Percentiles rank a stretch among this genome's conserved stretches.
Conservation (phyloP, 768 basidiomycete species). For the Hirschioporus abietinus region DNA sequence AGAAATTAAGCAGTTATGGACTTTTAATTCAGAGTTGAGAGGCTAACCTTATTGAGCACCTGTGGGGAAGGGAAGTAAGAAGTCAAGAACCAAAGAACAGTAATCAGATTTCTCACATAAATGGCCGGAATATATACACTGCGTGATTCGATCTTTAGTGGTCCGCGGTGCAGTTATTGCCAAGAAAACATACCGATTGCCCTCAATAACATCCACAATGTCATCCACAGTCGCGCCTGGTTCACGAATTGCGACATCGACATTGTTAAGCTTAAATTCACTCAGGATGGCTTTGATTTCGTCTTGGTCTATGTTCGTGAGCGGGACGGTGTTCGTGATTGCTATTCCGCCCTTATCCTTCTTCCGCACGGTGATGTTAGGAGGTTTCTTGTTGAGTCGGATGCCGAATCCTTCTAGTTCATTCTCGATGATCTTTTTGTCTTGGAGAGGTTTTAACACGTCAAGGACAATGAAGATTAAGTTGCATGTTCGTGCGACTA, state of each 20-base stretch:
- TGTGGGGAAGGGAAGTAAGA: slow-evolving; percentile 23
- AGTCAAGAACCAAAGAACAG: not conserved
- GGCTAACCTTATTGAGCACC: slow-evolving; percentile 76
- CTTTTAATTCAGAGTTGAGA: not conserved
- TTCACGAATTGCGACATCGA: slow-evolving; percentile 89
- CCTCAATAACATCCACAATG: slow-evolving; percentile 95
- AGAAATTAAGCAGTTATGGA: slow-evolving; percentile 9
- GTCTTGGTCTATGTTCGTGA: slow-evolving; percentile 92
- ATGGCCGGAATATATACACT: slow-evolving; percentile 92
- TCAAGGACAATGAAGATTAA: slow-evolving; percentile 98
- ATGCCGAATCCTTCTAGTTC: slow-evolving; percentile 99
- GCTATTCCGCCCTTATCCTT: slow-evolving; percentile 92
- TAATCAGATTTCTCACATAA: slow-evolving; percentile 51
- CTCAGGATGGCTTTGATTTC: slow-evolving; percentile 93
- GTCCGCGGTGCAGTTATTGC: not conserved
- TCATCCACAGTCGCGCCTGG: slow-evolving; percentile 92
- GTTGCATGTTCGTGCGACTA: slow-evolving; percentile 96
- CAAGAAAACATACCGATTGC: slow-evolving; percentile 58
- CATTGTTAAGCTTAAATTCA: slow-evolving; percentile 89
- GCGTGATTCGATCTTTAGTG: not conserved
- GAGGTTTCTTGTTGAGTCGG: slow-evolving; percentile 91
- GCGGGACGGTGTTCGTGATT: slow-evolving; percentile 93
- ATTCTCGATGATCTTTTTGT: slow-evolving; percentile 85
- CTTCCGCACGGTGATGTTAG: slow-evolving; percentile 74
- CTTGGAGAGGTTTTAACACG: slow-evolving; percentile 95